phyloP scores from a whole-genome alignment of 2,329 filamentous ascomycete genomes.

The Sporothrix curviconia region DNA sequence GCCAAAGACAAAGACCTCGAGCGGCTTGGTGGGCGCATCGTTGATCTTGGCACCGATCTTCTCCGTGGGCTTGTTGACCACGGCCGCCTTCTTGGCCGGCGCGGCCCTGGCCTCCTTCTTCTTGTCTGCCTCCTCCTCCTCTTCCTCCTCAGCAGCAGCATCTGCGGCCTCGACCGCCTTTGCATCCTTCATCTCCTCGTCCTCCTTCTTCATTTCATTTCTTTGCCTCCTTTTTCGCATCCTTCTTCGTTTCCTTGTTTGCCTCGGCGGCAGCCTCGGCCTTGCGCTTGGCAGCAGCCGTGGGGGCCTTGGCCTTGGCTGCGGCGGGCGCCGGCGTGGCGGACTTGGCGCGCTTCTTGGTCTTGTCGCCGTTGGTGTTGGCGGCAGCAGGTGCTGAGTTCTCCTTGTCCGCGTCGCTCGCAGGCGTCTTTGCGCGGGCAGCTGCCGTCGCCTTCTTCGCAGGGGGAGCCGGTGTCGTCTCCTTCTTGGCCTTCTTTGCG shows the following conservation, averaged over 20 bases:
- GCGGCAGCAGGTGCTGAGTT: conserved; percentile 18
- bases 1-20: conserved; percentile 75
- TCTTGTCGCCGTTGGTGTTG: conserved; percentile 11
- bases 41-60: conserved; percentile 47
- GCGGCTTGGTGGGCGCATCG: conserved; percentile 50
- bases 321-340: conserved; percentile 9
- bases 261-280: conserved; percentile 3
- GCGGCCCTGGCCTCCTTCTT: conserved; percentile 13
- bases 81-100: conserved; percentile 16
- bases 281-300: conserved; percentile 17
- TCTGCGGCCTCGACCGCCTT: conserved; percentile 15
- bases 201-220: too few relatives aligned
- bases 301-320: conserved; percentile 13
- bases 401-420: conserved; percentile 15
- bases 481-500: conserved; percentile 23
- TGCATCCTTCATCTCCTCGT: conserved; percentile 13
- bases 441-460: conserved; percentile 9
- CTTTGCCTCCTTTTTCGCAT: background rate
- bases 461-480: conserved; percentile 2
- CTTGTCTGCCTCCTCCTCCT: background rate
- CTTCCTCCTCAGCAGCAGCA: conserved; percentile 2
- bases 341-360: conserved; percentile 14
- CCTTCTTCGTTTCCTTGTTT: too few relatives aligned
- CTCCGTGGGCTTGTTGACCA: conserved; percentile 35
- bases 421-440: conserved; percentile 10